Evolutionary conservation across 345 rosid species (phyloP), one percentile per base, ranked within the genome.

Genomic region (Melastoma malabathricum): DNA sequence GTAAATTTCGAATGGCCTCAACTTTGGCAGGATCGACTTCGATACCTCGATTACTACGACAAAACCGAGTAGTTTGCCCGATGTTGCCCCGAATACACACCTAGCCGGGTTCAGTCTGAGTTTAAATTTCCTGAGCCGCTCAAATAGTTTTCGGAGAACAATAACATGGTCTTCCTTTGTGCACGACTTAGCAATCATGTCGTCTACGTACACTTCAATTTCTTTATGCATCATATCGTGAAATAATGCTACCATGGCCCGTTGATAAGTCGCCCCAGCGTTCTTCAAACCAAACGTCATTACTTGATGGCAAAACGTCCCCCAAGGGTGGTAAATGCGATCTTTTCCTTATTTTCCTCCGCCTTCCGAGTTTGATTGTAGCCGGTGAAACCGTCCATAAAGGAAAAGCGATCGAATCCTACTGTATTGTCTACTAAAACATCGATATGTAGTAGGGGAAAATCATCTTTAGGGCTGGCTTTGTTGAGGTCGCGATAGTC

Each of bases 221-320:
- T 56, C 52, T 13, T 16, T 15, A 17, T 56, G 51, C 52, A 56
- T 56, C 52, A 56, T 56, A 47, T 56, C 17, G 14, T 56, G 31
- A 6, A 56, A 47, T 10, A 56, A 12, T 2, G 52, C 48, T 6
- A 18, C 29, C 51, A 38, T 38, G 6, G 38, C 38, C 5, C 39
- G 14, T 18, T 47, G 45, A 17, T 47, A 56, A 15, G 52, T 56
- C 13, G 46, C 52, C 22, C 29, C 52, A 1, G 22, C 20, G 16
- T 56, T 56, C 23, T 47, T 56, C 6, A 56, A 15, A 3, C 46
- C 25, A 15, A 56, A 56, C 0, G 60, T 16, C 46, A 47, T 56
- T 6, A 57, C 60, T 8, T 19, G 38, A 8, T 57, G 31, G 19
- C 47, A 29, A 8, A 29, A 47, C 1, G 53, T 57, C 0, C 52